phyloP scores from a whole-genome alignment of 73 alveolate species.

The Paramecium caudatum region DNA sequence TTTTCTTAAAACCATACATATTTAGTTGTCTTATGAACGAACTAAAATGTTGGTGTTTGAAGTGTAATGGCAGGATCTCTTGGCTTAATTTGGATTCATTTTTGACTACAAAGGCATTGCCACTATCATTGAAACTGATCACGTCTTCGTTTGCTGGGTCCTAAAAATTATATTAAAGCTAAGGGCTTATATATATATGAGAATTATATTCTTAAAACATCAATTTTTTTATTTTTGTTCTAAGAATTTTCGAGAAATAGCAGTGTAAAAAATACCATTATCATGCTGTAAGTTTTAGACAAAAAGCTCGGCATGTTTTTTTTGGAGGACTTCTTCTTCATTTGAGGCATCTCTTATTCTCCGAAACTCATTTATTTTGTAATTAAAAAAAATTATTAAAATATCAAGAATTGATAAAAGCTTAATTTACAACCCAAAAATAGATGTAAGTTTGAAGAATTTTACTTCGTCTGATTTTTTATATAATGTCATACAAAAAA shows the following conservation, averaged over 20 bases:
- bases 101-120: conserved; percentile 39
- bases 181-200: not conserved
- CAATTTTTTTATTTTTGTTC: not conserved
- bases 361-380: not conserved
- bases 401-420: no score
- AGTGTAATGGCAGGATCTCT: conserved; percentile 78
- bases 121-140: not conserved
- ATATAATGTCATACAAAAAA: no score
- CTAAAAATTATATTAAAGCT: conserved; percentile 10
- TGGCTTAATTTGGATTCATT: conserved; percentile 1
- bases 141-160: conserved; percentile 1
- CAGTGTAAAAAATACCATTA: not conserved
- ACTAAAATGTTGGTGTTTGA: conserved; percentile 82
- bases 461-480: no score
- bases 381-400: conserved; percentile 36
- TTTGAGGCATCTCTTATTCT: not conserved
- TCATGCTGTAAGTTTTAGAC: conserved; percentile 1
- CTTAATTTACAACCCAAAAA: no score
- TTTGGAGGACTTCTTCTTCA: not conserved
- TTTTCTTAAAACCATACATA: conserved; percentile 88
- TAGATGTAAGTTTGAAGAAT: no score
- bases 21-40: conserved; percentile 85
- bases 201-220: conserved; percentile 32
- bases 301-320: conserved; percentile 21
- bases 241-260: conserved; percentile 13